A percentile compares a stretch with the other conserved stretches of the same genome.
phyloP scores from a whole-genome alignment of 768 basidiomycete genomes.

The Phlegmacium glaucopus region DNA sequence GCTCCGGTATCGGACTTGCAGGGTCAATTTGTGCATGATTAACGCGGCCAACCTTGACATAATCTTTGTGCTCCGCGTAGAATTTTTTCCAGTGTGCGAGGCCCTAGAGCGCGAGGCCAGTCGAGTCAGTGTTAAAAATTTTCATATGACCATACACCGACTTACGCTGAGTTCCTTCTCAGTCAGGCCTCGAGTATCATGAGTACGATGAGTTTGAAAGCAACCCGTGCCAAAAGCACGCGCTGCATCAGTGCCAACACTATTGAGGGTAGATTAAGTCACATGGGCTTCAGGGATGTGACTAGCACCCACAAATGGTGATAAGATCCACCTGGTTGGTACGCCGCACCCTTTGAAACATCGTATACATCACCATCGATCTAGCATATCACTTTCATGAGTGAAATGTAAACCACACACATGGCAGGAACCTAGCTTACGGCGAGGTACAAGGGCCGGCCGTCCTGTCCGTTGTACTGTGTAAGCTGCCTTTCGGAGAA shows the following conservation, averaged over 20 bases:
- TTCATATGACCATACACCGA: conserved; percentile 43
- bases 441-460: conserved; percentile 79
- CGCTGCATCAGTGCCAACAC: conserved; percentile 87
- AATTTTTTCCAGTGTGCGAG: conserved; percentile 89
- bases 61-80: conserved; percentile 79
- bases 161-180: conserved; percentile 69
- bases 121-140: not conserved
- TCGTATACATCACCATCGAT: conserved; percentile 94
- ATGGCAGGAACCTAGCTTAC: conserved; percentile 39
- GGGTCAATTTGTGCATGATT: conserved; percentile 77
- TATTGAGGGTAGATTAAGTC: conserved; percentile 23
- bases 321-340: conserved; percentile 89
- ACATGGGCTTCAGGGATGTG: conserved; percentile 8
- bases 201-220: conserved; percentile 85
- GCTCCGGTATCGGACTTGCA: conserved; percentile 65
- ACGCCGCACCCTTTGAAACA: conserved; percentile 74
- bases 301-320: conserved; percentile 52
- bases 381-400: conserved; percentile 35
- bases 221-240: conserved; percentile 93
- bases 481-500: conserved; percentile 74
- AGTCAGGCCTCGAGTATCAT: conserved; percentile 82
- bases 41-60: conserved; percentile 75
- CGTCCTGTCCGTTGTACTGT: conserved; percentile 66
- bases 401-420: conserved; percentile 8
- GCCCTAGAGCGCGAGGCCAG: too few relatives aligned